phyloP scores from a whole-genome alignment of 352 stramenopile genomes.

The Globisporangium takayamanum region DNA sequence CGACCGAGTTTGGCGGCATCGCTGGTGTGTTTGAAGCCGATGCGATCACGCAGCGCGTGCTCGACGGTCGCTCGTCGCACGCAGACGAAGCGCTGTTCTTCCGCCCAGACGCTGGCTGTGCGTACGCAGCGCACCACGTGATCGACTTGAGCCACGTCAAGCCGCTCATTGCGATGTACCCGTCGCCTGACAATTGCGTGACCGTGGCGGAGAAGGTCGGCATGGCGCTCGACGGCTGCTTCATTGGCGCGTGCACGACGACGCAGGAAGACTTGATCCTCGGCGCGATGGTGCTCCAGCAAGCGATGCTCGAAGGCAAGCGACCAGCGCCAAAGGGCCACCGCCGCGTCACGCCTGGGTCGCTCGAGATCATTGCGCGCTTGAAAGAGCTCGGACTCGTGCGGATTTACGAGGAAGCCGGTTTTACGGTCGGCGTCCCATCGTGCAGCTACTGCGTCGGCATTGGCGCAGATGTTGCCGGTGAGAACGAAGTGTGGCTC shows the following conservation, averaged over 20 bases:
- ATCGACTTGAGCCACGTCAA: constrained; percentile 65
- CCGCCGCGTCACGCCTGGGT: constrained; percentile 72
- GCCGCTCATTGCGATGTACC: constrained; percentile 76
- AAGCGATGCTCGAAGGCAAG: constrained; percentile 60
- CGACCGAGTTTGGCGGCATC: constrained; percentile 79
- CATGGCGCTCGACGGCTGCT: constrained; percentile 79
- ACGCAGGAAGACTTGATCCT: constrained; percentile 79
- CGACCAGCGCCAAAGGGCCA: constrained; percentile 47
- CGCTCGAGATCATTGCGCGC: constrained; percentile 72
- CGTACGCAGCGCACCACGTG: constrained; percentile 71
- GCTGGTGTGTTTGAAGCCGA: constrained; percentile 78
- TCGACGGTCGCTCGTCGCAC: constrained; percentile 60
- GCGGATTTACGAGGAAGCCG: constrained; percentile 72
- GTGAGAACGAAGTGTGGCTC: constrained; percentile 82
- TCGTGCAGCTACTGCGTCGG: constrained; percentile 79
- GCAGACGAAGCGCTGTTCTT: constrained; percentile 81
- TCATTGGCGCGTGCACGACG: constrained; percentile 81
- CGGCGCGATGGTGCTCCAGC: constrained; percentile 68
- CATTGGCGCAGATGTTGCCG: constrained; percentile 73
- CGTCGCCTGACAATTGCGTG: constrained; percentile 74
- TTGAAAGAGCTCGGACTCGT: constrained; percentile 68
- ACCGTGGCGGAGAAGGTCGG: constrained; percentile 51
- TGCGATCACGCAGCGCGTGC: constrained; percentile 64
- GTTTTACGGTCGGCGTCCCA: constrained; percentile 68
- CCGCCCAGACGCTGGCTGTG: constrained; percentile 58